Evolutionary conservation across 805 yeast species (phyloP).

Genomic region (Metschnikowia baotianmanensis): DNA sequence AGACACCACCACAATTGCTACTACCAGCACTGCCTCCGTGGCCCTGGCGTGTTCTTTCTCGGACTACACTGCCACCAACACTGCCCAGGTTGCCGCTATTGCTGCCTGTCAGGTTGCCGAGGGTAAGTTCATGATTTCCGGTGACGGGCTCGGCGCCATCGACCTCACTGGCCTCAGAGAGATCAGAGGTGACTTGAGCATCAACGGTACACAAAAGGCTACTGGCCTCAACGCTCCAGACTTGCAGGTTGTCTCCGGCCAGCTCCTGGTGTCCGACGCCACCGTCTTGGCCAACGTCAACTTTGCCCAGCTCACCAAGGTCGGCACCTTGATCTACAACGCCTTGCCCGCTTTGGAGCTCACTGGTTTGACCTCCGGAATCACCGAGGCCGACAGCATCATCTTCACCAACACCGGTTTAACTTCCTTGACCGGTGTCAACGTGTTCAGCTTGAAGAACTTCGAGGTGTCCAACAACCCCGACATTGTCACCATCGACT

Average conservation of each 20-base stretch:
- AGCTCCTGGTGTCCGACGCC: slow-evolving; percentile 58
- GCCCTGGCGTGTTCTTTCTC: slow-evolving; percentile 64
- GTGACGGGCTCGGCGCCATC: slow-evolving; percentile 56
- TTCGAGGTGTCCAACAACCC: slow-evolving; percentile 91
- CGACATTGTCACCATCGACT: slow-evolving; percentile 67
- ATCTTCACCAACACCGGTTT: slow-evolving; percentile 72
- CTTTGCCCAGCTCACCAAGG: slow-evolving; percentile 76
- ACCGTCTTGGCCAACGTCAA: slow-evolving; percentile 66
- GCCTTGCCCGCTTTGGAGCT: slow-evolving; percentile 81
- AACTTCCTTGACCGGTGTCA: slow-evolving; percentile 64
- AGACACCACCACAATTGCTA: slow-evolving; percentile 48
- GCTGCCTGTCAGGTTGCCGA: slow-evolving; percentile 73
- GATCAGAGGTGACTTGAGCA: slow-evolving; percentile 71
- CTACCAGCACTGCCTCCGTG: slow-evolving; percentile 55
- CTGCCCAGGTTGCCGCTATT: slow-evolving; percentile 71
- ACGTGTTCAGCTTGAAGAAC: slow-evolving; percentile 43
- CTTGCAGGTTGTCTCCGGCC: slow-evolving; percentile 71
- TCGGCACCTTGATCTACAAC: slow-evolving; percentile 74
- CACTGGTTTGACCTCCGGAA: slow-evolving; percentile 65
- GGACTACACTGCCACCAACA: slow-evolving; percentile 69
- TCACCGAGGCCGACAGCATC: slow-evolving; percentile 70
- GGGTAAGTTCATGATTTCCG: slow-evolving; percentile 74
- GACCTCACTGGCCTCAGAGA: slow-evolving; percentile 72
- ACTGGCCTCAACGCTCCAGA: slow-evolving; percentile 72
- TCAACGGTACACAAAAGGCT: slow-evolving; percentile 65